Percentiles rank a stretch among this genome's conserved stretches.
phyloP scores from a whole-genome alignment of 2,329 filamentous ascomycete genomes.

The Stylonectria norvegica region DNA sequence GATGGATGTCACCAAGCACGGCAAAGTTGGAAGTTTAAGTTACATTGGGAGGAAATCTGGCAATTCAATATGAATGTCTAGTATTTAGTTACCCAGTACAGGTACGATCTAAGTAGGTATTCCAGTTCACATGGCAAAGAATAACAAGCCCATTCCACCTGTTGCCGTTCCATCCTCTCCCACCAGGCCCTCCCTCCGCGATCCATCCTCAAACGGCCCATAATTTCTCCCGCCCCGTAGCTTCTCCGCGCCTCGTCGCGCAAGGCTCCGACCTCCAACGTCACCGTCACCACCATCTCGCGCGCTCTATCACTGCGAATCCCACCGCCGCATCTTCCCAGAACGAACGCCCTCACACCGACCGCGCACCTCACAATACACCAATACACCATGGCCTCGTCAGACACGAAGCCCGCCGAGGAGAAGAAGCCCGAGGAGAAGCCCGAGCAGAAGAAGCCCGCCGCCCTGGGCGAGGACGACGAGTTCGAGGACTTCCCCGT shows the following conservation, averaged over 20 bases:
- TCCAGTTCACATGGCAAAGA: too few species aligned
- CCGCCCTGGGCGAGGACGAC: slow-evolving; percentile 89
- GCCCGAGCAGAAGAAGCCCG: slow-evolving; percentile 33
- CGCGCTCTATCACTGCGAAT: neutral
- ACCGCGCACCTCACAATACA: neutral
- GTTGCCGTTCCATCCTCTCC: slow-evolving; percentile 1
- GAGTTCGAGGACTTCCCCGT: slow-evolving; percentile 99
- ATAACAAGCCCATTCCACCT: too few species aligned
- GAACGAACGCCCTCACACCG: neutral
- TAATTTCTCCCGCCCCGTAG: slow-evolving; percentile 11
- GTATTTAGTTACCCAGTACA: too few species aligned
- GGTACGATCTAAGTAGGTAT: too few species aligned
- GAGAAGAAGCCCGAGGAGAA: slow-evolving; percentile 26
- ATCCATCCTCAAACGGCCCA: slow-evolving; percentile 8
- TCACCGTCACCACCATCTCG: slow-evolving; percentile 4
- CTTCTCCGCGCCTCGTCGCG: slow-evolving; percentile 12
- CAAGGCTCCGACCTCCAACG: slow-evolving; percentile 12
- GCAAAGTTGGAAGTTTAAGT: too few species aligned
- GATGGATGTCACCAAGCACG: too few species aligned
- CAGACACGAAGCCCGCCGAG: slow-evolving; percentile 25
- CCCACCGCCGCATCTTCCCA: neutral
- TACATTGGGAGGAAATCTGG: too few species aligned
- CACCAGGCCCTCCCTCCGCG: neutral
- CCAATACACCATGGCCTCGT: slow-evolving; percentile 17
- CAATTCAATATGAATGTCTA: too few species aligned